These are phyloP conservation scores for Pezicula rhizophila DNA, from an alignment of 2,329 filamentous ascomycete species.

Conservation along the genomic window DNA sequence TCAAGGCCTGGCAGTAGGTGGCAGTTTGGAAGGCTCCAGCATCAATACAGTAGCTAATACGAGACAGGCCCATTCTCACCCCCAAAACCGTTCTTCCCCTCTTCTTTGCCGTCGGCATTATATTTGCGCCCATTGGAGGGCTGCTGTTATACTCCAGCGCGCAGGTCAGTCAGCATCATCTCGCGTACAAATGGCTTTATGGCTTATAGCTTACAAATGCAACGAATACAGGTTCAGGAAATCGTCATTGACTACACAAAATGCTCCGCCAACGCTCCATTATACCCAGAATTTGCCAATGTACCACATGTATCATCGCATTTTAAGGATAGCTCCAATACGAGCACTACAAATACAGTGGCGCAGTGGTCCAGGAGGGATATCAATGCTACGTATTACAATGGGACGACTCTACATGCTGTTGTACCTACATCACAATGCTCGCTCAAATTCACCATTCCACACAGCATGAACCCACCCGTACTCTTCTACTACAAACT, in stretches of 20 bases:
- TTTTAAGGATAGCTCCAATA: conserved; percentile 56
- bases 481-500: conserved; percentile 93
- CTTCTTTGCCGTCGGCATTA: conserved; percentile 84
- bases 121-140: conserved; percentile 90
- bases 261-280: conserved; percentile 56
- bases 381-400: conserved; percentile 35
- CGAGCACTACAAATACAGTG: conserved; percentile 19
- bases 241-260: conserved; percentile 84
- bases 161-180: conserved; percentile 45
- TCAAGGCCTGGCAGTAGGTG: conserved; percentile 96
- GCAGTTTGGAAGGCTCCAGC: conserved; percentile 4
- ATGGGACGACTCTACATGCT: conserved; percentile 26
- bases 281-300: conserved; percentile 31
- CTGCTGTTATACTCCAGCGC: conserved; percentile 80
- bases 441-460: conserved; percentile 71
- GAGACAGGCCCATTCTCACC: conserved; percentile 76
- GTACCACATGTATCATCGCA: conserved; percentile 60
- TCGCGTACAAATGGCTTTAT: background rate
- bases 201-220: background rate
- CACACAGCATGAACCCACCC: conserved; percentile 71
- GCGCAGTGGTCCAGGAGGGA: conserved; percentile 19
- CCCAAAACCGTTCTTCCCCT: conserved; percentile 89
- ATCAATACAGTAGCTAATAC: conserved; percentile 14
- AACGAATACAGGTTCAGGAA: conserved; percentile 68
- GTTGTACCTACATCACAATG: conserved; percentile 46